These are phyloP conservation scores for Phytophthora rubi DNA, from an alignment of 352 stramenopile species.

Conservation along the genomic window DNA sequence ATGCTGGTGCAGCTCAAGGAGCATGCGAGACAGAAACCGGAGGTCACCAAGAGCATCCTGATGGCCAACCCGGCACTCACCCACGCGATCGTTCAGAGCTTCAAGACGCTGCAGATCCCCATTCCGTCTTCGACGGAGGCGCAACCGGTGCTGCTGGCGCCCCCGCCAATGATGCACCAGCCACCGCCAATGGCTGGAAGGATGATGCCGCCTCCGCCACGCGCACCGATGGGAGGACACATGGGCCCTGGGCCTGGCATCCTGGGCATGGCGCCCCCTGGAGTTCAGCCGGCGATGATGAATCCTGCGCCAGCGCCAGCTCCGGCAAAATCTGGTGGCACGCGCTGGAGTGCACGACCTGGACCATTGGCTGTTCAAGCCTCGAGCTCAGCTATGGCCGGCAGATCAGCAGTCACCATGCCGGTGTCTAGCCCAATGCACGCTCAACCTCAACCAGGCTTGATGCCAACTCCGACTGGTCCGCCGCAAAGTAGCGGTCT, in stretches of 20 bases:
- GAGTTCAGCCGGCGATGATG: constrained; percentile 30
- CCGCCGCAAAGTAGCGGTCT: constrained; percentile 31
- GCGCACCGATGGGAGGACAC: constrained; percentile 34
- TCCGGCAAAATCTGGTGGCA: constrained; percentile 54
- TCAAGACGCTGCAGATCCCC: constrained; percentile 86
- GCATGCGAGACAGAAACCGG: constrained; percentile 74
- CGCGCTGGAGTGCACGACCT: constrained; percentile 74
- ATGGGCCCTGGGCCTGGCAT: constrained; percentile 48
- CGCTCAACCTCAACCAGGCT: constrained; percentile 32
- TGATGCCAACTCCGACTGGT: constrained; percentile 37
- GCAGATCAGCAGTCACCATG: constrained; percentile 24
- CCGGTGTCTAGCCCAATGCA: constrained; percentile 39
- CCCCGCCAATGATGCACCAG: constrained; percentile 45
- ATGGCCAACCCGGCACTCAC: constrained; percentile 81
- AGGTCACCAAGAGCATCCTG: constrained; percentile 80
- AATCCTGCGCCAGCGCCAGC: constrained; percentile 26
- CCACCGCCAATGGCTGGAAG: constrained; percentile 29
- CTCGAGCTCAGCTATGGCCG: constrained; percentile 29
- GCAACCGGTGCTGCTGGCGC: constrained; percentile 57
- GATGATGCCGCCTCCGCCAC: constrained; percentile 47
- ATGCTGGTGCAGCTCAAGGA: constrained; percentile 85
- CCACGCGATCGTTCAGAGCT: constrained; percentile 85
- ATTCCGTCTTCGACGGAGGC: constrained; percentile 66
- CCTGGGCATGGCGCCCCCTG: constrained; percentile 53
- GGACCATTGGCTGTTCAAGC: constrained; percentile 48